Evolutionary conservation across 1,284 basidiomycete species (phyloP).

Genomic region (Albatrellus sp.): DNA sequence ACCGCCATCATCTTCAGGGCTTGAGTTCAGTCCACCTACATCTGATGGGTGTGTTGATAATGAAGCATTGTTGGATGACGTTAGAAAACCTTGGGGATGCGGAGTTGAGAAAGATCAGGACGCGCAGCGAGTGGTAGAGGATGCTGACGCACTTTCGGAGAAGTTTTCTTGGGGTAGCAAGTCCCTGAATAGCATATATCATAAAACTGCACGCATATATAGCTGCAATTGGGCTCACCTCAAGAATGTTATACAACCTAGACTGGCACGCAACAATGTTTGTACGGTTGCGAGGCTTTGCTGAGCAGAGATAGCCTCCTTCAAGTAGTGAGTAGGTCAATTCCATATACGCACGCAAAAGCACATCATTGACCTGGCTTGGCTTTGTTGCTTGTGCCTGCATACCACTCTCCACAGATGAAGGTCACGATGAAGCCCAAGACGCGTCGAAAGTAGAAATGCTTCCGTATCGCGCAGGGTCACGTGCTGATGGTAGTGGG

Average conservation of each 20-base stretch:
- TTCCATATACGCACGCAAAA: background rate
- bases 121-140: background rate
- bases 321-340: background rate
- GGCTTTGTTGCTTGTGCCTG: slow-evolving; percentile 17
- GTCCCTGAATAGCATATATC: slow-evolving; percentile 28
- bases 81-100: slow-evolving; percentile 33
- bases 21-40: slow-evolving; percentile 17
- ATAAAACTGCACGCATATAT: slow-evolving; percentile 3
- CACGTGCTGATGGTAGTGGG: too few relatives aligned
- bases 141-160: slow-evolving; percentile 38
- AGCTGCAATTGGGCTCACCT: slow-evolving; percentile 28
- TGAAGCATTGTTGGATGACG: slow-evolving; percentile 32
- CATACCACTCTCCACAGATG: slow-evolving; percentile 13
- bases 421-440: slow-evolving; percentile 1
- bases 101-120: background rate
- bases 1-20: slow-evolving; percentile 14
- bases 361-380: slow-evolving; percentile 2
- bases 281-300: slow-evolving; percentile 59
- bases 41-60: slow-evolving; percentile 26
- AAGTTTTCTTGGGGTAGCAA: slow-evolving; percentile 73
- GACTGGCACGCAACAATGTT: slow-evolving; percentile 56
- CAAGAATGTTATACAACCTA: slow-evolving; percentile 69
- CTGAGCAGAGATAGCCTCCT: slow-evolving; percentile 37
- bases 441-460: background rate
- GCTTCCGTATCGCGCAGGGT: too few relatives aligned